Conservation (phyloP, 2,329 filamentous ascomycete genomes). For the Scytalidium sp. region DNA sequence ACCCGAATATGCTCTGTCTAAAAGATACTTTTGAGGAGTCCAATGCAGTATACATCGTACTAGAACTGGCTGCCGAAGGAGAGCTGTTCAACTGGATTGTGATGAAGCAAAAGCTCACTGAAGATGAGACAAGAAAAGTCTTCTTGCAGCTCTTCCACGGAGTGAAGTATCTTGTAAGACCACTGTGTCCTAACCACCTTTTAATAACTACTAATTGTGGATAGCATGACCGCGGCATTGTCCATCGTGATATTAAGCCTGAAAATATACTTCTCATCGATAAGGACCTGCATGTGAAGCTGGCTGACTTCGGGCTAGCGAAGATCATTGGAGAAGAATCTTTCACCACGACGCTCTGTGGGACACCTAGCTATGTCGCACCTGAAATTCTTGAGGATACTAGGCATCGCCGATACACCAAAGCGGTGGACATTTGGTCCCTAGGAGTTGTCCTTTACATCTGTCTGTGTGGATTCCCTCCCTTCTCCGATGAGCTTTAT, state of each 20-base stretch:
- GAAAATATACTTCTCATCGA: constrained; percentile 74
- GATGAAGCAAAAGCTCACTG: constrained; percentile 81
- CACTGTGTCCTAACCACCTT: neutral
- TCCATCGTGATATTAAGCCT: constrained; percentile 80
- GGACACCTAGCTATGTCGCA: constrained; percentile 96
- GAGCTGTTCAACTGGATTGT: constrained; percentile 97
- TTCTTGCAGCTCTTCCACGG: constrained; percentile 92
- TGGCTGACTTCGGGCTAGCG: constrained; percentile 94
- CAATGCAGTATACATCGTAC: constrained; percentile 84
- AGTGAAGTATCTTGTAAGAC: constrained; percentile 85
- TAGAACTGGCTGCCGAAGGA: constrained; percentile 88
- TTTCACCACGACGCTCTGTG: constrained; percentile 93
- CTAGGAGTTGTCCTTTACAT: constrained; percentile 98
- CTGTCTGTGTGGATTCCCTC: constrained; percentile 92
- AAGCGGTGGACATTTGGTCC: constrained; percentile 95
- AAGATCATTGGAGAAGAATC: constrained; percentile 99
- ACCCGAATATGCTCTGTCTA: constrained; percentile 87
- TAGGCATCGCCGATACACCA: constrained; percentile 83
- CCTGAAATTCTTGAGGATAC: constrained; percentile 88
- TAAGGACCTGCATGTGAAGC: constrained; percentile 80
- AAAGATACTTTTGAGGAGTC: constrained; percentile 94
- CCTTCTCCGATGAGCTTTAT: constrained; percentile 92
- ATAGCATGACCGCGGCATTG: constrained; percentile 94
- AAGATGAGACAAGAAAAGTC: constrained; percentile 79
- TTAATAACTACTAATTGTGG: constrained; percentile 24